phyloP scores from a whole-genome alignment of 495 filamentous ascomycete species.

The Penicillium silybi region DNA sequence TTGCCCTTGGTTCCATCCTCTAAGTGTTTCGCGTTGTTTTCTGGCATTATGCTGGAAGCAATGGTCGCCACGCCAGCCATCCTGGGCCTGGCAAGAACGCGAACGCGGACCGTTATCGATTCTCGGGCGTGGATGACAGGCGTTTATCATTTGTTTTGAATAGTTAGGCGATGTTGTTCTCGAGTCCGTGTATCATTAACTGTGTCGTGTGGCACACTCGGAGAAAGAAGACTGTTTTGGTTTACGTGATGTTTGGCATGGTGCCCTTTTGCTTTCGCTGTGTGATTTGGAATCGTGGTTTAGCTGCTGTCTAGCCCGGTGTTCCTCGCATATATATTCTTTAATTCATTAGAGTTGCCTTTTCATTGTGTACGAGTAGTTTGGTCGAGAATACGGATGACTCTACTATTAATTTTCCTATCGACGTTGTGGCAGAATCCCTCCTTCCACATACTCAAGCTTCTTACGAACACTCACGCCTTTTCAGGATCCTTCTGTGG shows the following conservation, averaged over 20 bases:
- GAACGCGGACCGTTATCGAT: constrained; percentile 18
- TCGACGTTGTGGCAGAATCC: too few relatives aligned
- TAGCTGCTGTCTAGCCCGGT: constrained; percentile 17
- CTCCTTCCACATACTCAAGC: too few relatives aligned
- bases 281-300: constrained; percentile 17
- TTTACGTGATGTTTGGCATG: constrained; percentile 16
- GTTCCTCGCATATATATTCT: constrained; percentile 22
- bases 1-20: constrained; percentile 49
- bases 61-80: constrained; percentile 4
- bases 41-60: constrained; percentile 19
- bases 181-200: constrained; percentile 33
- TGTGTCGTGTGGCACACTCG: constrained; percentile 36
- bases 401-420: too few relatives aligned
- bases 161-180: constrained; percentile 24
- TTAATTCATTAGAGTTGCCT: constrained; percentile 31
- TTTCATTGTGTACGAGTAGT: not conserved
- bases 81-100: constrained; percentile 5
- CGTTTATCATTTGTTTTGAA: constrained; percentile 16
- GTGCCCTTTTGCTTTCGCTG: constrained; percentile 20
- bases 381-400: not conserved
- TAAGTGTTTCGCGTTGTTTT: constrained; percentile 28
- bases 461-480: too few relatives aligned
- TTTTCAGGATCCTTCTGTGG: too few relatives aligned
- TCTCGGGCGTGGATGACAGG: constrained; percentile 21
- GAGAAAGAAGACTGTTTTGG: constrained; percentile 36